A percentile compares a stretch with the other conserved stretches of the same genome.
These are phyloP conservation scores for Acephala macrosclerotiorum DNA, from an alignment of 2,329 filamentous ascomycete genomes.

Conservation along the genomic window DNA sequence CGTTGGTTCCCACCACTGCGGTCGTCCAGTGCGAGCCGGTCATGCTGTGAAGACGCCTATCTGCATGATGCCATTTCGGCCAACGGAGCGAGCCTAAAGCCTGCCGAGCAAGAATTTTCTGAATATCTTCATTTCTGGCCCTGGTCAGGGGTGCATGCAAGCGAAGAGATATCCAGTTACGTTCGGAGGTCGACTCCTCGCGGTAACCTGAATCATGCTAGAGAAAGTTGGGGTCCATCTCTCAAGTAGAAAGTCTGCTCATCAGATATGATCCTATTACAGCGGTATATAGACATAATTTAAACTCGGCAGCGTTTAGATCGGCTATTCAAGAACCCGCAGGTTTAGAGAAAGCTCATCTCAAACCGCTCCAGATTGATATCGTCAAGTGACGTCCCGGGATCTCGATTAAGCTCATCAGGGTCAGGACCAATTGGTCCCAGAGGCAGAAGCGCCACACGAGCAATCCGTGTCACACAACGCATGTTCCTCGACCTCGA, in stretches of 20 bases:
- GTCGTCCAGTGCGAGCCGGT: conserved; percentile 8
- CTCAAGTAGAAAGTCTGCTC: conserved; percentile 1
- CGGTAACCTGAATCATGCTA: not conserved
- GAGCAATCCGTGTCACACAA: conserved; percentile 8
- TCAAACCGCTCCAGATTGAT: not conserved
- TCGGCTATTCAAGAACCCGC: not conserved
- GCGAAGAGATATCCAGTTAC: not conserved
- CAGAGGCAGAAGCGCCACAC: conserved; percentile 17
- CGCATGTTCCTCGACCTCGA: not conserved
- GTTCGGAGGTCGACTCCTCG: not conserved
- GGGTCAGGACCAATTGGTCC: conserved; percentile 5
- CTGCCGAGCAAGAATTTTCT: conserved; percentile 1
- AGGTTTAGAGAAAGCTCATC: not conserved
- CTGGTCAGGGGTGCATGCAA: not conserved
- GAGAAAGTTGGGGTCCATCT: not conserved
- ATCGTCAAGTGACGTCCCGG: not conserved
- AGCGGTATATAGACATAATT: not conserved
- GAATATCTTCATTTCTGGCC: conserved; percentile 6
- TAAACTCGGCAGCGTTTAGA: not conserved
- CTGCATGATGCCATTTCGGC: not conserved
- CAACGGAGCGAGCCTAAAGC: conserved; percentile 2
- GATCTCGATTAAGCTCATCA: conserved; percentile 4
- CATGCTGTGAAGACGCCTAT: not conserved
- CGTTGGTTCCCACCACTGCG: conserved; percentile 10
- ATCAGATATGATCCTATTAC: conserved; percentile 1